Base-by-base conservation (phyloP, 768 basidiomycete species). In the Chalciporus sphaerocephalus region DNA sequence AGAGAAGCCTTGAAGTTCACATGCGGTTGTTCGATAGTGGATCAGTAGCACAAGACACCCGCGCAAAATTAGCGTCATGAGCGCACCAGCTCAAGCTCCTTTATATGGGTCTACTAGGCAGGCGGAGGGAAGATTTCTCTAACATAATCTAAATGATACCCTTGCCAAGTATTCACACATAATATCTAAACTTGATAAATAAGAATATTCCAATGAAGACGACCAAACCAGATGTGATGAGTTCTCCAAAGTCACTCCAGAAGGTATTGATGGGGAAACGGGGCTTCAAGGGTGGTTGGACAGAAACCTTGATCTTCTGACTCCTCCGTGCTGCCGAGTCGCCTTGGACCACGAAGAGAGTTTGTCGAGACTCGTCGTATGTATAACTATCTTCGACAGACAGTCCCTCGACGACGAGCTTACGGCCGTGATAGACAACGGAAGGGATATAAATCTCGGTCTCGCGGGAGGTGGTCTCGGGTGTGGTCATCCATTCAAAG, bases 381-480 rank as follows among this genome's bases (percentile, higher is more conserved):
- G 52, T 42, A 59, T 79, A 83, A 17, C 55, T 59, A 47, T 86
- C 83, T 0, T 66, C 73, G 4, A 69, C 50, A 15, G 63, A 66
- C 2, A 87, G 70, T 0, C 85, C 83, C 21, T 71, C 62, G 0
- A 92, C 75, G 13, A 79, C 55, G 13, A 93, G 59, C 48, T 73
- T 72, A 44, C 84, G 69, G 0, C 74, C 77, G 15, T 73, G 74
- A 1, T 80, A 72, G 28, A 92, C 68, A 50, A 75, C 59, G 1
- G 79, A 75, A 0, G 92, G 90, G 6, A 91, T 52, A 67, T 83
- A 95, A 23, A 94, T 80, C 66, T 92, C 89, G n/a, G 90, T 91
- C 57, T 87, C 81, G 38, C 72, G 64, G n/a, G 81, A 74, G 5
- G 33, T 40, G 41, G 44, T 40, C n/a, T 47, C 44, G 32, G 52